These are phyloP conservation scores for Cladorrhinum sp. DNA, from an alignment of 2,329 filamentous ascomycete species.

Conservation along the genomic window DNA sequence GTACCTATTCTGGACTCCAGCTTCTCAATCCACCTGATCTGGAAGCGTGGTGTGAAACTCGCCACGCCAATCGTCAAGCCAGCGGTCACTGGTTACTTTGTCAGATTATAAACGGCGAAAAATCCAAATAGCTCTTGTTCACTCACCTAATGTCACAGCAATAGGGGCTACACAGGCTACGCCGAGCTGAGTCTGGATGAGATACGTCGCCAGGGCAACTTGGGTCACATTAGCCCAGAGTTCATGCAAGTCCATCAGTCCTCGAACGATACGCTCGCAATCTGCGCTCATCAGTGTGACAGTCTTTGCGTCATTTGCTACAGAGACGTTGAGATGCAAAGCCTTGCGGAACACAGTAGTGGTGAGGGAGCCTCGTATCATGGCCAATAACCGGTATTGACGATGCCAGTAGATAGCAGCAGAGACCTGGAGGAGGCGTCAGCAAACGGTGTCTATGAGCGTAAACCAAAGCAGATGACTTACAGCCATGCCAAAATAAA, in stretches of 20 bases:
- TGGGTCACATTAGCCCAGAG: slow-evolving; percentile 38
- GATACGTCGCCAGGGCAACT: slow-evolving; percentile 34
- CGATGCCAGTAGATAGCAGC: slow-evolving; percentile 34
- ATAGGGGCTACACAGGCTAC: slow-evolving; percentile 35
- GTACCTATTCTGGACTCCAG: slow-evolving; percentile 12
- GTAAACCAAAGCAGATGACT: not conserved
- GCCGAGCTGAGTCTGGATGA: slow-evolving; percentile 35
- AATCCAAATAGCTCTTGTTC: not conserved
- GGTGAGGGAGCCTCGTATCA: slow-evolving; percentile 33
- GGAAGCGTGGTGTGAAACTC: slow-evolving; percentile 9
- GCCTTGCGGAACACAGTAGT: slow-evolving; percentile 36
- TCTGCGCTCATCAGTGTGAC: slow-evolving; percentile 43
- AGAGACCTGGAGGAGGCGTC: slow-evolving; percentile 28
- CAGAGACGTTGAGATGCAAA: slow-evolving; percentile 30
- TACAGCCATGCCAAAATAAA: slow-evolving; percentile 11
- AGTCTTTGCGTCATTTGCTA: slow-evolving; percentile 33
- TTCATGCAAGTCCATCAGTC: slow-evolving; percentile 36
- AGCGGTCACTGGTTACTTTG: not conserved
- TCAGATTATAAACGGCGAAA: not conserved
- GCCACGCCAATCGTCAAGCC: slow-evolving; percentile 2
- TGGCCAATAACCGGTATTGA: slow-evolving; percentile 34
- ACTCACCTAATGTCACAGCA: slow-evolving; percentile 25
- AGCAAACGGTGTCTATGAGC: not conserved
- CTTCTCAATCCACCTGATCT: slow-evolving; percentile 23
- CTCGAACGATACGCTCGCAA: slow-evolving; percentile 38